These are phyloP conservation scores for Lactarius sanguifluus DNA, from an alignment of 768 basidiomycete genomes.

Conservation along the genomic window DNA sequence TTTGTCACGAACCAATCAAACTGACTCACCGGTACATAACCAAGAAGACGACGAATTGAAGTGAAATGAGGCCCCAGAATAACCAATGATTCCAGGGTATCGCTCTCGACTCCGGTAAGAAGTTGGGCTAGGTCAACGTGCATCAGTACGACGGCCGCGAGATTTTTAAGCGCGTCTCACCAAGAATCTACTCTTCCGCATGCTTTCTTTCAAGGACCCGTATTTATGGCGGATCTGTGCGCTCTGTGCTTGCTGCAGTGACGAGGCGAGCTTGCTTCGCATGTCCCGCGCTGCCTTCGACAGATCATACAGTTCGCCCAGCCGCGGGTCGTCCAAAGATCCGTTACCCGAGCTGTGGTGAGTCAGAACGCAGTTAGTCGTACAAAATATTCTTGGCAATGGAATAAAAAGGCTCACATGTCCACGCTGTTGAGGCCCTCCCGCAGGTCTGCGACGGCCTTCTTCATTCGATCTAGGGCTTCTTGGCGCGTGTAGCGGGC, in stretches of 20 bases:
- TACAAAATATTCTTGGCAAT: constrained; percentile 18
- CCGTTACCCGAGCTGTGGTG: constrained; percentile 40
- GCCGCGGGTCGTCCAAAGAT: constrained; percentile 44
- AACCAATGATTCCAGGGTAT: constrained; percentile 35
- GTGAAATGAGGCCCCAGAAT: constrained; percentile 38
- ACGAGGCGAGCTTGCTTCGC: constrained; percentile 46
- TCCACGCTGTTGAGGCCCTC: constrained; percentile 58
- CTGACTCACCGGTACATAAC: constrained; percentile 58
- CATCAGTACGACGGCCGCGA: background rate
- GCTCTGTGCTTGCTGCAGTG: constrained; percentile 42
- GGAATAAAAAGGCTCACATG: constrained; percentile 41
- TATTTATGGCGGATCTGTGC: constrained; percentile 40
- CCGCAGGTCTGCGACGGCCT: constrained; percentile 56
- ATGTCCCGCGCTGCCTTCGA: constrained; percentile 54
- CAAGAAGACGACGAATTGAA: constrained; percentile 49
- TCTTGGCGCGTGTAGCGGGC: constrained; percentile 45
- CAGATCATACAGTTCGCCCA: constrained; percentile 51
- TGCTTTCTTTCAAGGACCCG: constrained; percentile 38
- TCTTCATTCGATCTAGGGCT: constrained; percentile 56
- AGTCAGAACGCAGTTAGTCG: constrained; percentile 15
- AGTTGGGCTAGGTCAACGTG: constrained; percentile 26
- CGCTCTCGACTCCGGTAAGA: constrained; percentile 22
- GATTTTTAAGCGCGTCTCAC: constrained; percentile 37
- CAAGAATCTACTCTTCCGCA: constrained; percentile 40
- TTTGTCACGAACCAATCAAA: background rate